Conservation (phyloP, 139 green algal genomes). For the Micromonas commoda region DNA sequence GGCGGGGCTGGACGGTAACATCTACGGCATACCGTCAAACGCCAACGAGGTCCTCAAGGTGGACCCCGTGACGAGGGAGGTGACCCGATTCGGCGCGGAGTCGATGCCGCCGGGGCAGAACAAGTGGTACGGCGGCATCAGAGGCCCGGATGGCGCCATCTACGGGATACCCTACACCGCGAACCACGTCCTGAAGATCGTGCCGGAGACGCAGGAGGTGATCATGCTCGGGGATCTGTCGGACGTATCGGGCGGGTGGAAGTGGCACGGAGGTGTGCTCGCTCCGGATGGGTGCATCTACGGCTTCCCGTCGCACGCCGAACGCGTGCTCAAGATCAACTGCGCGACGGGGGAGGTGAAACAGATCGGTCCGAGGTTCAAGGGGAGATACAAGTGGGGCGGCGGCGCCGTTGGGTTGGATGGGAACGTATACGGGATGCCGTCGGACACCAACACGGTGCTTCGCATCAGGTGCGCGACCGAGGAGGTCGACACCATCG, state of each 20-base stretch:
- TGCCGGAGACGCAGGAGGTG: not conserved
- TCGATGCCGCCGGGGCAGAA: not conserved
- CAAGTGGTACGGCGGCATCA: slow-evolving; percentile 36
- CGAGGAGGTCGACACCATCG: not conserved
- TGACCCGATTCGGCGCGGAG: not conserved
- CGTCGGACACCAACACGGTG: slow-evolving; percentile 19
- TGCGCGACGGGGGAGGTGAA: slow-evolving; percentile 5
- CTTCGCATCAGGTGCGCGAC: slow-evolving; percentile 20
- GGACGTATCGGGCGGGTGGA: slow-evolving; percentile 3
- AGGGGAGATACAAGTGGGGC: slow-evolving; percentile 29
- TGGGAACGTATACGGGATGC: slow-evolving; percentile 27
- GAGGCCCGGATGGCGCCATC: slow-evolving; percentile 17
- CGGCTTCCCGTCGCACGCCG: slow-evolving; percentile 11
- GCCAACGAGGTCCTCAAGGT: slow-evolving; percentile 12
- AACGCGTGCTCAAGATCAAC: slow-evolving; percentile 29
- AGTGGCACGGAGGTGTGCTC: slow-evolving; percentile 32
- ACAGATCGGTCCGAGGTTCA: slow-evolving; percentile 13
- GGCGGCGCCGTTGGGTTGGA: slow-evolving; percentile 20
- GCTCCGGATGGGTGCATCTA: slow-evolving; percentile 23
- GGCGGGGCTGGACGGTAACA: not conserved
- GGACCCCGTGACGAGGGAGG: not conserved
- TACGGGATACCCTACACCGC: slow-evolving; percentile 28
- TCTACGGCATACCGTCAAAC: slow-evolving; percentile 33
- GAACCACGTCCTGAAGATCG: slow-evolving; percentile 26
- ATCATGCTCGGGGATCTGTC: not conserved